Percentiles rank a stretch among this genome's conserved stretches.
Conservation (phyloP, 768 basidiomycete genomes). For the Termitomyces eurrhizus region DNA sequence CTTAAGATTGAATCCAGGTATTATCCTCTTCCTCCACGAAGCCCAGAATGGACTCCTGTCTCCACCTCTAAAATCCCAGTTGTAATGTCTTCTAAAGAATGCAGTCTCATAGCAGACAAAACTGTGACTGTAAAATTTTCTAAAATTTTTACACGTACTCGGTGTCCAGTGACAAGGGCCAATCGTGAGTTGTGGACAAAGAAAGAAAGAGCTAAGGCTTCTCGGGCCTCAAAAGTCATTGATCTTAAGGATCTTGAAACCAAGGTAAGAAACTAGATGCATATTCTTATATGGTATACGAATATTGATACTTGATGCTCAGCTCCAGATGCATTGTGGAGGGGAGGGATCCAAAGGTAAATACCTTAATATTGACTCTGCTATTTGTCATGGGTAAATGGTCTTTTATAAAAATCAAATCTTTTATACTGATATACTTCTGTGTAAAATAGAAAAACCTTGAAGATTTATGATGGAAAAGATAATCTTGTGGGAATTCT, state of each 20-base stretch:
- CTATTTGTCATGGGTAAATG: not conserved
- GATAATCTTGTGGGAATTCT: not conserved
- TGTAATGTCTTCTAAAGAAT: not conserved
- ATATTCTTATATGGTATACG: no score
- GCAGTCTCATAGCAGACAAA: not conserved
- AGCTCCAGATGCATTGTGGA: not conserved
- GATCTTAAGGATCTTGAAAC: not conserved
- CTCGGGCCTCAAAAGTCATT: not conserved
- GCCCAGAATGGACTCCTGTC: not conserved
- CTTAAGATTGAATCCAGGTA: not conserved
- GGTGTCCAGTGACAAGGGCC: not conserved
- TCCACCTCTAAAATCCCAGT: no score
- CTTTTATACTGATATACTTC: not conserved
- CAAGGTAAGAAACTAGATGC: no score
- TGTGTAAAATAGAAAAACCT: not conserved
- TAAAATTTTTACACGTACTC: not conserved
- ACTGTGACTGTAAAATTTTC: not conserved
- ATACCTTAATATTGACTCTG: not conserved
- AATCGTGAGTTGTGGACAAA: not conserved
- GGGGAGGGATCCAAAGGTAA: not conserved
- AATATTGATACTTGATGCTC: no score
- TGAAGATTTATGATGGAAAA: not conserved
- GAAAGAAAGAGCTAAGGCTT: not conserved
- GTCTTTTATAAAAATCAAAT: not conserved
- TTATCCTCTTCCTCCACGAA: not conserved